A percentile compares a stretch with the other conserved stretches of the same genome.
Evolutionary conservation across 2,329 filamentous ascomycete species (phyloP).

Genomic region (Colletotrichum paranaense): DNA sequence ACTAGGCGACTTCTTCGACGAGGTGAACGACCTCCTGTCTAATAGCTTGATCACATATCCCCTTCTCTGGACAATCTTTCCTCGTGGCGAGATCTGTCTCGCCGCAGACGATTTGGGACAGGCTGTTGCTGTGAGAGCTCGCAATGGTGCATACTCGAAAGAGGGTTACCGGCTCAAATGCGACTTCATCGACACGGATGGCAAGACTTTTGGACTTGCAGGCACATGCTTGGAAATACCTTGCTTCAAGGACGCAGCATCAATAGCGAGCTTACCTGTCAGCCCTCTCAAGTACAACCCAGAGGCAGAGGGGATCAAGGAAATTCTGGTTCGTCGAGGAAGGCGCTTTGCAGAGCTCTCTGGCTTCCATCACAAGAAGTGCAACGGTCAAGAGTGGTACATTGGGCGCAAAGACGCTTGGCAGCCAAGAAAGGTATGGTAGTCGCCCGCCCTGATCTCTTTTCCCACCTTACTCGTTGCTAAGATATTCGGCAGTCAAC

Average conservation of each 20-base stretch:
- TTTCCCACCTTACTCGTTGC: background rate
- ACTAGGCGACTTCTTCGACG: too few relatives aligned
- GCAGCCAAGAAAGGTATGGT: background rate
- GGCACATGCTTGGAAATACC: background rate
- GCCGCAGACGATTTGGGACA: background rate
- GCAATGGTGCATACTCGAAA: background rate
- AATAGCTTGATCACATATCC: background rate
- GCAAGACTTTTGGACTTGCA: background rate
- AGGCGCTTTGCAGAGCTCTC: background rate
- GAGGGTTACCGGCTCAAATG: background rate
- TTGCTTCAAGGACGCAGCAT: background rate
- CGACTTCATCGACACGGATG: background rate
- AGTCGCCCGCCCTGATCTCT: background rate
- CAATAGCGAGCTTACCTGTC: background rate
- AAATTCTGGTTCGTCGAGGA: background rate
- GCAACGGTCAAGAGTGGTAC: background rate
- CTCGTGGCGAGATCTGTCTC: background rate
- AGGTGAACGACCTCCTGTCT: too few relatives aligned
- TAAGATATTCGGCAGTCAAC: background rate
- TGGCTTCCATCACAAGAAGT: background rate
- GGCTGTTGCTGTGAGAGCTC: background rate
- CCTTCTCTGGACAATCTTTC: background rate
- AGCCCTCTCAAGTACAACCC: background rate
- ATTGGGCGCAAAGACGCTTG: background rate
- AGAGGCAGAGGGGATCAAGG: background rate